phyloP scores from a whole-genome alignment of 352 stramenopile species.

The Globisporangium orthogonon region DNA sequence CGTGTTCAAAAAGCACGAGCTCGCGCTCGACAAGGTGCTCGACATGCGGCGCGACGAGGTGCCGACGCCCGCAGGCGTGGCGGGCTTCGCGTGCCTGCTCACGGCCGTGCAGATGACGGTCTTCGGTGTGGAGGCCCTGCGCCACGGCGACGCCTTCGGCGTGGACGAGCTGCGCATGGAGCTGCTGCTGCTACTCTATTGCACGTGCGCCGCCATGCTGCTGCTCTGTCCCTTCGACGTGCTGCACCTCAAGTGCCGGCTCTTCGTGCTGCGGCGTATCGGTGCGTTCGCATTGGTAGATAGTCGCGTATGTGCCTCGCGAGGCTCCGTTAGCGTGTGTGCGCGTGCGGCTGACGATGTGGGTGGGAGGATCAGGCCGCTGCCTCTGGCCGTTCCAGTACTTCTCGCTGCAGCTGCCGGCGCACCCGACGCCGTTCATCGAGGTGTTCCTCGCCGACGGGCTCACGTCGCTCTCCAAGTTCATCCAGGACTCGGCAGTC shows the following conservation, averaged over 20 bases:
- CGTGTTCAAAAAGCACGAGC: conserved; percentile 44
- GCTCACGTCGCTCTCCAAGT: conserved; percentile 82
- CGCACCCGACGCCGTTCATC: conserved; percentile 57
- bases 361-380: conserved; percentile 8
- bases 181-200: conserved; percentile 62
- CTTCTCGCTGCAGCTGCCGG: conserved; percentile 42
- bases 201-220: conserved; percentile 27
- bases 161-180: conserved; percentile 61
- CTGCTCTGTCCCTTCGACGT: conserved; percentile 65
- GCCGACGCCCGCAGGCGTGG: conserved; percentile 34
- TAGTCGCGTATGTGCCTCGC: too few species aligned
- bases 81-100: conserved; percentile 29
- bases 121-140: conserved; percentile 36
- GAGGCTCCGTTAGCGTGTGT: too few species aligned
- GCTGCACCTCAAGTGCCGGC: conserved; percentile 56
- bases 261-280: conserved; percentile 50
- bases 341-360: too few species aligned
- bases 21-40: conserved; percentile 64
- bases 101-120: conserved; percentile 41
- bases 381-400: conserved; percentile 70
- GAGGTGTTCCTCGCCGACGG: conserved; percentile 79
- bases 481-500: conserved; percentile 63
- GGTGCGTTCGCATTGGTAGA: conserved; percentile 10
- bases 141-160: conserved; percentile 35
- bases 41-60: conserved; percentile 63